Evolutionary conservation across 192 early-diverging fungal genomes (phyloP).

Genomic region (Rhizophagus prolifer): DNA sequence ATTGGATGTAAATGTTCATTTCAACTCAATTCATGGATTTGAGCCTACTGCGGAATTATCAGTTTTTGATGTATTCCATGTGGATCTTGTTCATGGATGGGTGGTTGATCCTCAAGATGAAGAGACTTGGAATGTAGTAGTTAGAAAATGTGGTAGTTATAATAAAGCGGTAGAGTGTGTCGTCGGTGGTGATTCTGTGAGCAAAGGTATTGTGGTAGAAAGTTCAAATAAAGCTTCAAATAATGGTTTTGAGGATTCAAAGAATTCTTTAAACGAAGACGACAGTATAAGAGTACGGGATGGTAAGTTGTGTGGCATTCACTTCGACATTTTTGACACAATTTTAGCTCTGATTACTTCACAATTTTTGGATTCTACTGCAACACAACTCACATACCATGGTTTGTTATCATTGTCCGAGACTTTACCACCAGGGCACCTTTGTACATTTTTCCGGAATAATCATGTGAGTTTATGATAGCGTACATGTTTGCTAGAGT

Average conservation of each 20-base stretch:
- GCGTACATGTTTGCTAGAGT: constrained; percentile 31
- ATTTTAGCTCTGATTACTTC: constrained; percentile 52
- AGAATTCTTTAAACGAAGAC: constrained; percentile 1
- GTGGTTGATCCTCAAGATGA: constrained; percentile 66
- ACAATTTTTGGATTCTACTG: constrained; percentile 72
- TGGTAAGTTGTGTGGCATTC: constrained; percentile 21
- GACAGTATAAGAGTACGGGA: constrained; percentile 31
- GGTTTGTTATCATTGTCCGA: constrained; percentile 72
- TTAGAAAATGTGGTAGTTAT: constrained; percentile 63
- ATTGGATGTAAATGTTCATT: constrained; percentile 84
- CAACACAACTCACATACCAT: constrained; percentile 81
- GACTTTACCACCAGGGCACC: constrained; percentile 50
- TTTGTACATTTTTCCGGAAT: constrained; percentile 89
- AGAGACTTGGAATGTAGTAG: constrained; percentile 55
- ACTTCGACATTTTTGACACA: background rate
- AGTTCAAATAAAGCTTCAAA: constrained; percentile 24
- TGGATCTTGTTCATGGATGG: constrained; percentile 91
- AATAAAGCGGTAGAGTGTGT: constrained; percentile 80
- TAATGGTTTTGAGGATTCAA: background rate
- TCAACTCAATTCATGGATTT: constrained; percentile 74
- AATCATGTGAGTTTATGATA: constrained; percentile 67
- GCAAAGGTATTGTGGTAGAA: constrained; percentile 41
- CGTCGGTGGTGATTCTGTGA: constrained; percentile 58
- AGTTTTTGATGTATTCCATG: constrained; percentile 78
- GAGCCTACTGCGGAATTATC: constrained; percentile 63